Evolutionary conservation across 2,329 filamentous ascomycete species (phyloP), one percentile per base, ranked within the genome.

Genomic region (Fusarium incarnatum): DNA sequence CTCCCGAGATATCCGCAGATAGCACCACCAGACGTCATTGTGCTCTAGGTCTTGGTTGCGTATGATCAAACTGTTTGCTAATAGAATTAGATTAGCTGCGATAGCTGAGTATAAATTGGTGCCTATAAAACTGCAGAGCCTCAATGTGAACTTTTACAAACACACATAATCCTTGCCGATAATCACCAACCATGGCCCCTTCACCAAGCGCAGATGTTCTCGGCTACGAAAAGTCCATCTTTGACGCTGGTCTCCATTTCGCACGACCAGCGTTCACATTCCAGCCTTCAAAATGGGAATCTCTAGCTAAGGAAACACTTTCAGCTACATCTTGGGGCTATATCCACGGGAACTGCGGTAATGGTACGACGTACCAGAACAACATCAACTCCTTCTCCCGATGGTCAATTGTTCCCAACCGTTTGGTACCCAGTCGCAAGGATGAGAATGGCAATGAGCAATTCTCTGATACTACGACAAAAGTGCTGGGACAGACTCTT

Each of bases 241-340:
- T 64, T 1, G 61, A 64, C 12, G 60, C 46, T 1, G 61, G 61
- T 5, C 61, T 64, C 4, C 61, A 64, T 9, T 64, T 64, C 11
- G 45, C 45, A 11, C 45, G 61, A 25, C 60, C 61, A 6, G 60
- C 61, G 0, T 64, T 64, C 2, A 64, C 61, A 1, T 64, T 64
- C 10, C 60, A 64, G 23, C 15, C 60, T 2, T 64, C 61, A 2
- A 22, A 16, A 12, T 64, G 67, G 67, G 67, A 70, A 9, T 23
- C 61, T 1, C 15, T 70, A 22, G 66, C 67, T 0, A 63, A 70
- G 10, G 23, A 67, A 2, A 40, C 52, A 6, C 66, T 70, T 3
- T 70, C 67, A 0, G 61, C 66, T 8, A 67, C 66, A 4, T 70
- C 67, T 1, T 70, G 67, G 67, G 66, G 67, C 1, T 70, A 70